Base-by-base conservation (phyloP, 176 grass and related monocot genomes). In the Panicum miliaceum region DNA sequence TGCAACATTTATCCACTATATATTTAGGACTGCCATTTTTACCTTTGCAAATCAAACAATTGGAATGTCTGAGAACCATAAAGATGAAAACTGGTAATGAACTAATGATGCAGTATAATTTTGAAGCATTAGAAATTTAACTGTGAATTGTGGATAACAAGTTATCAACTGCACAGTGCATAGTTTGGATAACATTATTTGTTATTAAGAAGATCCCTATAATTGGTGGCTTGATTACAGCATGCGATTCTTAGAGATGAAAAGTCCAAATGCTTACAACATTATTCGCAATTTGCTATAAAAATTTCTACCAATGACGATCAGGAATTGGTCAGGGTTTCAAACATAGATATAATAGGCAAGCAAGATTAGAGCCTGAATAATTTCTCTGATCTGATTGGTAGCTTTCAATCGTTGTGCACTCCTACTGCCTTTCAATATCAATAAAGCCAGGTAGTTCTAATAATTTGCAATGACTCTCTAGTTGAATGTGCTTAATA, bases 381-480 rank as follows among this genome's bases (percentile, higher is more conserved):
- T 26, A 22, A 22, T 68, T 75, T 37, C 19, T 68, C 25, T 81
- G 20, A 67, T 75, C 71, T 38, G 38, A 45, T 73, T 64, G 48
- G 23, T 81, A 56, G 27, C 48, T 59, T 62, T 40, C 46, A 51
- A 32, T 86, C 46, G 46, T 53, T 4, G 7, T 74, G 20, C 54
- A 22, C 52, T 73, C 67, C 84, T 63, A 29, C 53, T 58, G 47
- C 38, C 54, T 82, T 86, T 37, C 67, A 64, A 46, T 72, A 82
- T 57, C 46, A 46, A 81, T 52, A 56, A 19, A 78, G 48, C 20
- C 22, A 82, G 70, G 34, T 11, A 52, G 42, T 62, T 61, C 43
- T n/a, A 75, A 75, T 48, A 75, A 61, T 48, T 51, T 74, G 47
- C 25, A 26, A 65, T 58, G 6, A 66, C 8, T 54, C 10, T 12